Base-by-base conservation (phyloP, 2,329 filamentous ascomycete species). In the Venturia effusa region DNA sequence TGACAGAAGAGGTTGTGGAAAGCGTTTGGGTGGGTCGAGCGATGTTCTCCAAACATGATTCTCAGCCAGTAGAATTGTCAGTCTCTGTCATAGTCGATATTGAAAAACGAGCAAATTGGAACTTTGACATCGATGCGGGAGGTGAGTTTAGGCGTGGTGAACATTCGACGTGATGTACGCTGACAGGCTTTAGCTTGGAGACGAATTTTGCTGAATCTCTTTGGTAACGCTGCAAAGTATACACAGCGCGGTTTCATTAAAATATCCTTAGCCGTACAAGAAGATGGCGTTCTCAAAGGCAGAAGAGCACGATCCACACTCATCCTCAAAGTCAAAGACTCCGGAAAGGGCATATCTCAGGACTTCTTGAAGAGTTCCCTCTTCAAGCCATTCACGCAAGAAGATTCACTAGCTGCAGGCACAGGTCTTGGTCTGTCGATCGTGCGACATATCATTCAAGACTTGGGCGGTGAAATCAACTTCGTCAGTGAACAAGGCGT, bases 81-180 rank as follows among this genome's bases (percentile, higher is more conserved):
- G 54, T 64, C 19, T 40, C 34, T 6, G 51, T 64, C 17, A 48
- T 60, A 15, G 13, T 64, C 32, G 54, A 64, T n/a, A 43, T 63
- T 24, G 34, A 63, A n/a, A 39, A 57, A 37, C 45, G 34, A 15
- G 5, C 41, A 22, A 67, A 76, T 11, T 87, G 84, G 83, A 71
- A 74, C 0, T 85, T 84, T 68, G 74, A 79, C 4, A 79, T 81
- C 2, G 80, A 86, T 59, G 79, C 82, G 0, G 84, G 84, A 0
- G 51, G 51, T 34, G 10, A 34, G 51, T 55, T 17, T 4, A 32
- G 51, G 7, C 13, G 11, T n/a, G 3, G 4, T 32, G 13, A 17
- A 19, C 1, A 7, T 17, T 19, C 7, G 1, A 5, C 24, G 7
- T n/a, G 15, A n/a, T 17, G 2, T 55, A 15, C 3, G 15, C 51